Evolutionary conservation across 78 protist genomes (phyloP).

Genomic region (Dictyostelium intermedium): DNA sequence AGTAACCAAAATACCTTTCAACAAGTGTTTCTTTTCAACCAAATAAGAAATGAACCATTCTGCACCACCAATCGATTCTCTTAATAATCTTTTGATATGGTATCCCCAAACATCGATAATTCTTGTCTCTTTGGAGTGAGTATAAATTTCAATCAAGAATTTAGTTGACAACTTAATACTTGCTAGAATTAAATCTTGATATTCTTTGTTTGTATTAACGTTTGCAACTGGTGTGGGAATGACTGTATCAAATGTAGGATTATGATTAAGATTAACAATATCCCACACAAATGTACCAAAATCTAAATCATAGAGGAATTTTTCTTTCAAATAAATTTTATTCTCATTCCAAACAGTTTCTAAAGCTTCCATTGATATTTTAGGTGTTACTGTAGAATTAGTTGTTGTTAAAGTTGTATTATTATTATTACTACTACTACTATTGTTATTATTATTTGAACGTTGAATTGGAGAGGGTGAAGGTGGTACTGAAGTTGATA

Average conservation of each 20-base stretch:
- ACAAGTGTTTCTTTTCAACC: neutral
- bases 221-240: neutral
- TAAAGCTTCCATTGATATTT: constrained; percentile 33
- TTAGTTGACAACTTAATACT: constrained; percentile 48
- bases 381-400: too few species aligned
- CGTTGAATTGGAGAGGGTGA: neutral
- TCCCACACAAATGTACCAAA: constrained; percentile 72
- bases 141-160: constrained; percentile 51
- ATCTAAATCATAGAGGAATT: constrained; percentile 50
- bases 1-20: neutral
- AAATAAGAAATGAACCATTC: constrained; percentile 51
- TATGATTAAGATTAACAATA: constrained; percentile 43
- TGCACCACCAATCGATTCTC: constrained; percentile 38
- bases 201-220: neutral
- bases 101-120: constrained; percentile 70
- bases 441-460: neutral
- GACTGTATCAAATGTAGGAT: constrained; percentile 64
- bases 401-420: neutral
- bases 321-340: constrained; percentile 32
- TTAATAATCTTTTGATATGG: constrained; percentile 44
- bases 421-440: neutral
- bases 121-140: constrained; percentile 58
- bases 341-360: constrained; percentile 76
- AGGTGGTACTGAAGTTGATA: neutral
- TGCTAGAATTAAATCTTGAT: constrained; percentile 21